phyloP scores from a whole-genome alignment of 1,139 yeast genomes.

The Cylindricascospora bacillispora region DNA sequence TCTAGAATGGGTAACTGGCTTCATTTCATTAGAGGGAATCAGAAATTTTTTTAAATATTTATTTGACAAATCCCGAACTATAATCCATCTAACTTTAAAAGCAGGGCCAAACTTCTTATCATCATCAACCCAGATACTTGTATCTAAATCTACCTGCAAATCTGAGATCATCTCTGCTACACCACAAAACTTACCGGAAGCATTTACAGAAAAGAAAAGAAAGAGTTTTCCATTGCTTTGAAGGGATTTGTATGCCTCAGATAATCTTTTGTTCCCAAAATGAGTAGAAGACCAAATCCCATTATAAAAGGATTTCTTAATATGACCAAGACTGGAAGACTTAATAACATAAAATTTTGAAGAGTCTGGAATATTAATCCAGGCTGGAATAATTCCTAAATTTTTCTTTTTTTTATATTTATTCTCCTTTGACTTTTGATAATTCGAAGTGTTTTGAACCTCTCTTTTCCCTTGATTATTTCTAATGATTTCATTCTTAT shows the following conservation, averaged over 20 bases:
- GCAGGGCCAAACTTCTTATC: slow-evolving; percentile 37
- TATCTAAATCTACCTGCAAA: slow-evolving; percentile 28
- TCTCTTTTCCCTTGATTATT: too few species aligned
- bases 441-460: too few species aligned
- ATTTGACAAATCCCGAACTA: slow-evolving; percentile 40
- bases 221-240: slow-evolving; percentile 25
- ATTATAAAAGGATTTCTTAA: slow-evolving; percentile 36
- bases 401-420: slow-evolving; percentile 6
- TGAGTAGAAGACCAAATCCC: slow-evolving; percentile 50
- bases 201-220: slow-evolving; percentile 46
- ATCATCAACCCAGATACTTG: slow-evolving; percentile 40
- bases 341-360: slow-evolving; percentile 45
- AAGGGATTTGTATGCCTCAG: slow-evolving; percentile 28
- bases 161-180: slow-evolving; percentile 42
- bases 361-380: slow-evolving; percentile 20
- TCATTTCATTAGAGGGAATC: slow-evolving; percentile 35
- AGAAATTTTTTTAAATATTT: slow-evolving; percentile 33
- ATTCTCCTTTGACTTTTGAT: too few species aligned
- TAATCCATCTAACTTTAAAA: slow-evolving; percentile 42
- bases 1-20: slow-evolving; percentile 46
- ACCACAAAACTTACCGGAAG: slow-evolving; percentile 50
- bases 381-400: slow-evolving; percentile 13
- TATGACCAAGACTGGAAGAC: slow-evolving; percentile 38
- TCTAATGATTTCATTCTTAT: too few species aligned
- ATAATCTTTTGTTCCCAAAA: slow-evolving; percentile 40